These are phyloP conservation scores for Lasiodiplodia hormozganensis DNA, from an alignment of 2,329 filamentous ascomycete species.

Conservation along the genomic window DNA sequence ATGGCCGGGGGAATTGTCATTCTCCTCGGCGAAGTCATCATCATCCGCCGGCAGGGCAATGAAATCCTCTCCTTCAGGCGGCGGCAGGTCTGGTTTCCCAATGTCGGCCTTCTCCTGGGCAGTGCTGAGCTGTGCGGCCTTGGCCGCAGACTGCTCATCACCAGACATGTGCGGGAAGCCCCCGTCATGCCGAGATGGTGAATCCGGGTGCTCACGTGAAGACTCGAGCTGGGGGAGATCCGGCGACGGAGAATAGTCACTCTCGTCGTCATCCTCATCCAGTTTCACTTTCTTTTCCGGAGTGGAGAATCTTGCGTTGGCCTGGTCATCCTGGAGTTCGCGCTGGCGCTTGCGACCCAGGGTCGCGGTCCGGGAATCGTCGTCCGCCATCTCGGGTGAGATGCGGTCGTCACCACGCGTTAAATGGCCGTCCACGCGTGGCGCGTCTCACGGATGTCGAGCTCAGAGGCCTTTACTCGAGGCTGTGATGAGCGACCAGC, in stretches of 20 bases:
- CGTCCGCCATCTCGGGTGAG: conserved; percentile 20
- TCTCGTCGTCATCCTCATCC: conserved; percentile 2
- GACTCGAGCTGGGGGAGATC: not conserved
- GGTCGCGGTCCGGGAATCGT: conserved; percentile 55
- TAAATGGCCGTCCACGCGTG: not conserved
- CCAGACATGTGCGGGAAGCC: conserved; percentile 20
- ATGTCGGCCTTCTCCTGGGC: not conserved
- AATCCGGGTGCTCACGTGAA: conserved; percentile 18
- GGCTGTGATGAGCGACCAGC: not conserved
- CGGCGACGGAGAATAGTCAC: conserved; percentile 12
- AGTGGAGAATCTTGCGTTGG: not conserved
- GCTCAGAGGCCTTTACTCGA: not conserved
- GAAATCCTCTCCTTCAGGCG: conserved; percentile 3
- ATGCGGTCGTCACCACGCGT: conserved; percentile 4
- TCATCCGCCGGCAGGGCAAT: conserved; percentile 6
- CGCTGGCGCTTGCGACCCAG: conserved; percentile 48
- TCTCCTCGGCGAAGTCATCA: not conserved
- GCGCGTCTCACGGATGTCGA: not conserved
- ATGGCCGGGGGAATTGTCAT: not conserved
- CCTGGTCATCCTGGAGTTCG: conserved; percentile 4
- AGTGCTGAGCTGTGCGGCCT: conserved; percentile 12
- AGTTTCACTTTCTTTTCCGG: conserved; percentile 19
- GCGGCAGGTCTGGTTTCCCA: not conserved
- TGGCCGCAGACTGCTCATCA: not conserved
- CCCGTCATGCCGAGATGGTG: not conserved